Percentiles rank a stretch among this genome's conserved stretches.
Conservation (phyloP, 495 filamentous ascomycete species). For the Penicillium psychrofluorescens region DNA sequence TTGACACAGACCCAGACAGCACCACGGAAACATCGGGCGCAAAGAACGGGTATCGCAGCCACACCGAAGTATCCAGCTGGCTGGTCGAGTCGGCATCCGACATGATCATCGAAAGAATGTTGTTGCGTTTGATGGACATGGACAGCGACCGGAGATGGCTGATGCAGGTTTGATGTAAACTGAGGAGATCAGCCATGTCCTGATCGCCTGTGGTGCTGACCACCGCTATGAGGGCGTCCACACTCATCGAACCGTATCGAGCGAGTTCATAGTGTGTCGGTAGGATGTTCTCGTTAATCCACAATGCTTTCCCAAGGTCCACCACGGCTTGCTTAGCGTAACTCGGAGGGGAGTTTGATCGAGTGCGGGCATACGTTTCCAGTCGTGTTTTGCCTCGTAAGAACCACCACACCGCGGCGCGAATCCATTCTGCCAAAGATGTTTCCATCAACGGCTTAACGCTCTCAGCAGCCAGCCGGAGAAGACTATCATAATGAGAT, state of each 20-base stretch:
- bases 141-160: slow-evolving; percentile 64
- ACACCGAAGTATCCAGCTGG: slow-evolving; percentile 64
- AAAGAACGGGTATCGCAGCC: slow-evolving; percentile 64
- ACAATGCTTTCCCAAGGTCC: slow-evolving; percentile 75
- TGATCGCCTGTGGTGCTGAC: slow-evolving; percentile 41
- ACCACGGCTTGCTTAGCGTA: slow-evolving; percentile 59
- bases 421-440: slow-evolving; percentile 55
- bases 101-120: slow-evolving; percentile 53
- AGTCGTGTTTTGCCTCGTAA: slow-evolving; percentile 64
- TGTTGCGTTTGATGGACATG: slow-evolving; percentile 75
- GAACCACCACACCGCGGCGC: slow-evolving; percentile 83
- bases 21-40: slow-evolving; percentile 58
- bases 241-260: slow-evolving; percentile 37
- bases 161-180: slow-evolving; percentile 46
- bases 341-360: slow-evolving; percentile 26
- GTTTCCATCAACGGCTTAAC: slow-evolving; percentile 54
- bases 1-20: slow-evolving; percentile 53
- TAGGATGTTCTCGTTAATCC: slow-evolving; percentile 65
- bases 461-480: slow-evolving; percentile 63
- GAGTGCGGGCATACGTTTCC: slow-evolving; percentile 61
- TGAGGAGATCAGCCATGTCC: slow-evolving; percentile 38
- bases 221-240: slow-evolving; percentile 36
- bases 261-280: slow-evolving; percentile 44
- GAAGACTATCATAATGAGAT: slow-evolving; percentile 58
- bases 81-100: slow-evolving; percentile 46